Evolutionary conservation across 805 yeast species (phyloP), one percentile per base, ranked within the genome.

Genomic region (Monosporozyma solicola): DNA sequence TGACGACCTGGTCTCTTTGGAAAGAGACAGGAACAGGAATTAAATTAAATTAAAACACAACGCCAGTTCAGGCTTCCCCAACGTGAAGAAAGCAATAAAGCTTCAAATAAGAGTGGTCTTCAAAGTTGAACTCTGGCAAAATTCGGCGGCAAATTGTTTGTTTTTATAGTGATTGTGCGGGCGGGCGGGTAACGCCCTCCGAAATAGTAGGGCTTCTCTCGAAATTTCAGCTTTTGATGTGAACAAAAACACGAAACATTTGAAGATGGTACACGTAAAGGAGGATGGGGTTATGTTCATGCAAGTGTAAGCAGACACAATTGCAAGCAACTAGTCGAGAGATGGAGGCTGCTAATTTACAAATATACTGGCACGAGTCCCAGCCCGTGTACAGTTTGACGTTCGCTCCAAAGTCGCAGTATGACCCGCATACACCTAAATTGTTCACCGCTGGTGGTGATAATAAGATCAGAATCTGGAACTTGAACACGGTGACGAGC

Each of bases 371-470:
- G 71, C 64, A 86, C 54, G 85, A 82, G 53, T 82, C 80, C 44
- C 82, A 81, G 60, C 92, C 95, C 0, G 83, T 87, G 2, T 87
- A 86, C 62, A 76, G 84, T 20, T 76, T 83, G 2, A 79, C 79
- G 54, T 80, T 83, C 64, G 91, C 85, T 63, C 83, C 83, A 1
- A 57, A 41, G 41, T 62, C 25, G 47, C 51, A 10, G 32, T 59
- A 24, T 22, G 47, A 25, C 6, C 31, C 43, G 6, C 15, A 27
- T 6, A 20, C 31, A 31, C 55, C 51, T 63, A 76, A 95, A 49
- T 70, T 92, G 37, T 92, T 84, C 3, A 92, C 98, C 0, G 96
- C 89, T 0, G 98, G 98, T 25, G 97, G 97, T 44, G 99, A 94
- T 68, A 87, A 85, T 65, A 87, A 87, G 60, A 85, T 89, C n/a